Conservation (phyloP, 176 grass and related monocot genomes). For the Avena eriantha region DNA sequence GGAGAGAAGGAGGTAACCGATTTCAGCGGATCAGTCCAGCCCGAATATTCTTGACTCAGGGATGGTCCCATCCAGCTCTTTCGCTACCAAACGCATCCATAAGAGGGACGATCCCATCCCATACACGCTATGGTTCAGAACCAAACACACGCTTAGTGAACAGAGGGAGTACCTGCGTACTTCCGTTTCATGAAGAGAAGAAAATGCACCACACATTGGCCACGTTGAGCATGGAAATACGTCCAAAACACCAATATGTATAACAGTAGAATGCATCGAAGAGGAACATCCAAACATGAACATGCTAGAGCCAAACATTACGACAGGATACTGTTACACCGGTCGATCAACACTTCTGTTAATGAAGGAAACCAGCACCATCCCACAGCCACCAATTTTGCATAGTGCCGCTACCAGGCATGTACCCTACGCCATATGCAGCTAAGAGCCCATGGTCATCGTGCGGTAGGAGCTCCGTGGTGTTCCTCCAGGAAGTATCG, state of each 20-base stretch:
- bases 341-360: neutral
- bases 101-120: too few relatives aligned
- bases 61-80: too few relatives aligned
- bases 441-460: neutral
- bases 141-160: too few relatives aligned
- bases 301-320: constrained; percentile 21
- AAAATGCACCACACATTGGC: neutral
- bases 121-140: too few relatives aligned
- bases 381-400: constrained; percentile 22
- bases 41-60: too few relatives aligned
- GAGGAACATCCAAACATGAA: neutral
- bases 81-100: too few relatives aligned
- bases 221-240: neutral
- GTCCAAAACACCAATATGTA: neutral
- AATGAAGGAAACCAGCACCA: constrained; percentile 17
- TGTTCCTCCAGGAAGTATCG: constrained; percentile 6
- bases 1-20: too few relatives aligned
- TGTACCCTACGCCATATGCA: neutral
- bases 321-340: constrained; percentile 2
- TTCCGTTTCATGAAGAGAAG: neutral
- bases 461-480: neutral
- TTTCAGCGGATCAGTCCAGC: too few relatives aligned
- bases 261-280: constrained; percentile 24
- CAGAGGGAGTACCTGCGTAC: too few relatives aligned
- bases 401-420: constrained; percentile 4